These are phyloP conservation scores for Chlamydomonas sphaeroides DNA, from an alignment of 139 green algal genomes.

Conservation along the genomic window DNA sequence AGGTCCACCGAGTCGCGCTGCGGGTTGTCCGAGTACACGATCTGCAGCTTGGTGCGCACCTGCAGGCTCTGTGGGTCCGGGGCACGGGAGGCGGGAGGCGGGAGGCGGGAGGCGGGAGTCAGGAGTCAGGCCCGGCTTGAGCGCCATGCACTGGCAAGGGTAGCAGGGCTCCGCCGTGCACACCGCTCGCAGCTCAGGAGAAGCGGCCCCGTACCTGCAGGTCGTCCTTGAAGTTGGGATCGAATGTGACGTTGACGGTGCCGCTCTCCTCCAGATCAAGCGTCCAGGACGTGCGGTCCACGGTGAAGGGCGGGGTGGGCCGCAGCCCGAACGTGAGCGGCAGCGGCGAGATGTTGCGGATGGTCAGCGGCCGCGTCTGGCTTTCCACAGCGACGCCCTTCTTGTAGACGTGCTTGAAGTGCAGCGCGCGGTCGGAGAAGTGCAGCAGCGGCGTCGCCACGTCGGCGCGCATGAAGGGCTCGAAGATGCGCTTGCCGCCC, in stretches of 20 bases:
- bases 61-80: constrained; percentile 48
- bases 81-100: too few relatives aligned
- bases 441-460: constrained; percentile 75
- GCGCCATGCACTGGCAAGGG: too few relatives aligned
- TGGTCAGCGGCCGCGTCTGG: constrained; percentile 49
- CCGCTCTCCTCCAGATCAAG: constrained; percentile 65
- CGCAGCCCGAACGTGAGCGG: constrained; percentile 69
- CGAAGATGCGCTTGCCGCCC: constrained; percentile 49
- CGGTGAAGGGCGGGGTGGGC: constrained; percentile 63
- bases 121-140: neutral
- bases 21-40: constrained; percentile 78
- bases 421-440: constrained; percentile 64
- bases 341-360: constrained; percentile 72
- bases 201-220: constrained; percentile 4
- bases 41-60: constrained; percentile 57
- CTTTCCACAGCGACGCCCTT: constrained; percentile 42
- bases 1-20: constrained; percentile 78
- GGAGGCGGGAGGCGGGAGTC: neutral
- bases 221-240: constrained; percentile 61
- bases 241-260: constrained; percentile 70
- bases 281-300: constrained; percentile 59
- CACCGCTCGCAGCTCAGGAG: too few relatives aligned
- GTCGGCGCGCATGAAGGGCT: constrained; percentile 50
- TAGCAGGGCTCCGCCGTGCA: too few relatives aligned
- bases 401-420: constrained; percentile 70